phyloP scores from a whole-genome alignment of 2,329 filamentous ascomycete genomes.

The Cyphellophora attinorum region DNA sequence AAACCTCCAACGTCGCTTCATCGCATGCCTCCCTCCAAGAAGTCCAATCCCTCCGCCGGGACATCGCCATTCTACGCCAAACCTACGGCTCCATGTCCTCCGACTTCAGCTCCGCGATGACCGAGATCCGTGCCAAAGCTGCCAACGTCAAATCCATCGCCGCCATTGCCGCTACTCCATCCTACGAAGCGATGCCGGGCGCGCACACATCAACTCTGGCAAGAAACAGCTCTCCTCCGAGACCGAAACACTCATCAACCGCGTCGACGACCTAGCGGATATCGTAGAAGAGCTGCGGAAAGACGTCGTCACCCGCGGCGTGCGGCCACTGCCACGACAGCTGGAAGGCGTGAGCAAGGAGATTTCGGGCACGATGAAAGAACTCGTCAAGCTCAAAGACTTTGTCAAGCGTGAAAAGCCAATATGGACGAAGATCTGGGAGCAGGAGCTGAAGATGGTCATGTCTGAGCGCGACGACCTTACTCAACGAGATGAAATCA shows the following conservation, averaged over 20 bases:
- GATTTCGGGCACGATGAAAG: conserved; percentile 67
- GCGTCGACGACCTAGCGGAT: conserved; percentile 96
- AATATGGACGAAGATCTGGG: conserved; percentile 98
- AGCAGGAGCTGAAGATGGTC: conserved; percentile 90
- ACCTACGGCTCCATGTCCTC: conserved; percentile 87
- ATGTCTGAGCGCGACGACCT: conserved; percentile 93
- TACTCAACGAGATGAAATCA: conserved; percentile 90
- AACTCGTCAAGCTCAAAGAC: conserved; percentile 89
- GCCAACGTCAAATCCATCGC: conserved; percentile 68
- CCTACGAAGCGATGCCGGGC: conserved; percentile 67
- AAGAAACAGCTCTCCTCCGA: conserved; percentile 81
- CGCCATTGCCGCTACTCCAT: conserved; percentile 59
- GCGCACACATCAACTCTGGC: conserved; percentile 72
- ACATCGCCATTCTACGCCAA: conserved; percentile 84
- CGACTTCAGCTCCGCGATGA: conserved; percentile 83
- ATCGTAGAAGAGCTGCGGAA: conserved; percentile 93
- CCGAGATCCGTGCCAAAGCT: conserved; percentile 70
- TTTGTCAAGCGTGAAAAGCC: conserved; percentile 88
- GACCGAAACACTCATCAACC: conserved; percentile 79
- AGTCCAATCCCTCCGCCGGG: conserved; percentile 71
- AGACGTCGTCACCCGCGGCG: conserved; percentile 86
- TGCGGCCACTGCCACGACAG: conserved; percentile 81
- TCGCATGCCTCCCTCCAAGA: conserved; percentile 57
- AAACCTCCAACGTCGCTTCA: conserved; percentile 2
- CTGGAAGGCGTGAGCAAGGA: conserved; percentile 85